Evolutionary conservation across 208 protist species (phyloP).

Genomic region (Crithidia mellificae): DNA sequence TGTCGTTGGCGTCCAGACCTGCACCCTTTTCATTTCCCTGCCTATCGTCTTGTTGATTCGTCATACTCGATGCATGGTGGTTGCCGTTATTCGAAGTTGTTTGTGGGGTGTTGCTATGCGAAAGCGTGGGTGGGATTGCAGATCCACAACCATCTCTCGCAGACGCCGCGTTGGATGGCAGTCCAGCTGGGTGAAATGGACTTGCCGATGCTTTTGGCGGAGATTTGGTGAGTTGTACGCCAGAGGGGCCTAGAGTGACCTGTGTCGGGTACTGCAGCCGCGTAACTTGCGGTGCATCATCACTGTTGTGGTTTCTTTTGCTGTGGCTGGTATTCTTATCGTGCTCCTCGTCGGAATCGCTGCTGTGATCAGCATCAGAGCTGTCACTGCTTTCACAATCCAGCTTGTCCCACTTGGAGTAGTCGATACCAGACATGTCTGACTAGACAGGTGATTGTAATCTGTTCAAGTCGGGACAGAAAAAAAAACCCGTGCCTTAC

Average conservation of each 20-base stretch:
- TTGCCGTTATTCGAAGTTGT: too few species aligned
- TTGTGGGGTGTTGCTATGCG: too few species aligned
- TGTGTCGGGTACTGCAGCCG: constrained; percentile 63
- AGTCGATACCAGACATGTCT: constrained; percentile 76
- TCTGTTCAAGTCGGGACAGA: too few species aligned
- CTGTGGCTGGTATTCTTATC: background rate
- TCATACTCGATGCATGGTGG: too few species aligned
- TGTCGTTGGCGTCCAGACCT: too few species aligned
- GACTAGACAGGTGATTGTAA: too few species aligned
- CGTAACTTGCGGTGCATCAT: constrained; percentile 40
- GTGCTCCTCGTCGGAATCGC: background rate
- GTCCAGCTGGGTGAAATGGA: constrained; percentile 35
- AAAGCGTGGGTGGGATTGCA: too few species aligned
- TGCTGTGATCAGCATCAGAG: background rate
- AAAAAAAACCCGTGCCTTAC: too few species aligned
- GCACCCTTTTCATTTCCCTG: too few species aligned
- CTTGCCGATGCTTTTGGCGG: constrained; percentile 43
- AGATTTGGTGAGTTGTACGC: constrained; percentile 42
- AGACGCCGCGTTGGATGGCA: background rate
- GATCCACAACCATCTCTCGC: background rate
- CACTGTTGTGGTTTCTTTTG: background rate
- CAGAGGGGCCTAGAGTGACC: constrained; percentile 63
- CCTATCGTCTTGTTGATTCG: too few species aligned
- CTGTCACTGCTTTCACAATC: constrained; percentile 32
- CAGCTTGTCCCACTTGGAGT: constrained; percentile 84